Evolutionary conservation across 306 rosid species (phyloP).

Genomic region (Gillenia trifoliata): DNA sequence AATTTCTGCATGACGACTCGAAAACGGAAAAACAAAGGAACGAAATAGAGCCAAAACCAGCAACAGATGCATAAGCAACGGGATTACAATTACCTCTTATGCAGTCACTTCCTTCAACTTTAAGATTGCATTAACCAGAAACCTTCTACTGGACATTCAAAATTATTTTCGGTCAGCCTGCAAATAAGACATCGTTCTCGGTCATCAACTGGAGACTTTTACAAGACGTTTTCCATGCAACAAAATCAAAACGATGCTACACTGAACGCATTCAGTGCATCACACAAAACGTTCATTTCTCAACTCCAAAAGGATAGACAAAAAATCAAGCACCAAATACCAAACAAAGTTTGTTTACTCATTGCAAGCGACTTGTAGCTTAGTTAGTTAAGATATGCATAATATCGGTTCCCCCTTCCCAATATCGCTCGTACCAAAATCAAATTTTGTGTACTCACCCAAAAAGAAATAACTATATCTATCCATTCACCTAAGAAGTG

Average conservation of each 20-base stretch:
- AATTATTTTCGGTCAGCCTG: conserved; percentile 20
- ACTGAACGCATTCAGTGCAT: not conserved
- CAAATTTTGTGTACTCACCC: not conserved
- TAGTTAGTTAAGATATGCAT: too few relatives aligned
- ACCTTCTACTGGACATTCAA: conserved; percentile 9
- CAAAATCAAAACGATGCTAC: not conserved
- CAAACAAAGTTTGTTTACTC: not conserved
- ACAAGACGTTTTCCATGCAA: not conserved
- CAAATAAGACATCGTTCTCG: conserved; percentile 10
- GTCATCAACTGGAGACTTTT: not conserved
- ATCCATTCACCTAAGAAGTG: not conserved
- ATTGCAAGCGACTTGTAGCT: not conserved
- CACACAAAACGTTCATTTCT: not conserved
- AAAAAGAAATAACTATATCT: too few relatives aligned
- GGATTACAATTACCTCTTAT: conserved; percentile 24
- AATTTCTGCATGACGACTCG: not conserved
- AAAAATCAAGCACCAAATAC: not conserved
- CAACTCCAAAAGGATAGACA: not conserved
- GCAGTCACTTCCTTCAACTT: conserved; percentile 12
- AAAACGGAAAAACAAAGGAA: not conserved
- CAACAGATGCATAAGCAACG: conserved; percentile 11
- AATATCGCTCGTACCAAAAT: not conserved
- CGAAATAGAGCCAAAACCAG: not conserved
- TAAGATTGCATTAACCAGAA: not conserved
- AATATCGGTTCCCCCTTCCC: not conserved